Evolutionary conservation across 345 rosid species (phyloP), one percentile per base, ranked within the genome.

Genomic region (Sisymbrium altissimum): DNA sequence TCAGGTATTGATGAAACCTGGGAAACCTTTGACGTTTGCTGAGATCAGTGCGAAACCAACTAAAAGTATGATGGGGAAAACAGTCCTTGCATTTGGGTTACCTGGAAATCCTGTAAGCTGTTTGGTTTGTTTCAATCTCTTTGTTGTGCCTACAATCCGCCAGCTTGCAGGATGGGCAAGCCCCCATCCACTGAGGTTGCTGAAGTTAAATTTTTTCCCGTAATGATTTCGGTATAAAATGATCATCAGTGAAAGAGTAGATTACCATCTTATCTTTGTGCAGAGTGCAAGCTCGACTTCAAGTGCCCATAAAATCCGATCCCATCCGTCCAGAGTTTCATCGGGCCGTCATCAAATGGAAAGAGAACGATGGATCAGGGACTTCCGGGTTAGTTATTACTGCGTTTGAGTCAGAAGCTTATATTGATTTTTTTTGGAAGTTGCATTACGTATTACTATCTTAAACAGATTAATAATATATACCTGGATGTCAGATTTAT

Each of bases 31-130:
- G 83, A 95, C 90, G 13, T 92, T 95, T 84, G 98, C 94, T 25
- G 93, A 87, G 76, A 83, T 95, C 59, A 57, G 73, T 62, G 64
- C 63, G 14, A 83, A 86, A 77, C 66, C 76, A 62, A 54, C 70
- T 41, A 77, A 78, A 27, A 80, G 80, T 73, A 57, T 40, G 35
- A 41, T 23, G 35, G 53, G 66, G 36, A 82, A 82, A 55, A 88
- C 81, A 82, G 81, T 87, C 66, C 91, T 95, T 81, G 96, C 94
- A 46, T 92, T 95, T 84, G 98, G 98, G 29, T 84, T 95, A 73
- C 99, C 99, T 23, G 99, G 99, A 79, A 92, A 95, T 82, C 99
- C 98, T 74, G 99, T 87, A 70, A 87, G 99, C 88, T 84, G 98
- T 79, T 70, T 92, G 59, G 98, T 92, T 72, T 87, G 94, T 79